These are phyloP conservation scores for Mikania micrantha DNA, from an alignment of 129 eudicot genomes.

Conservation along the genomic window DNA sequence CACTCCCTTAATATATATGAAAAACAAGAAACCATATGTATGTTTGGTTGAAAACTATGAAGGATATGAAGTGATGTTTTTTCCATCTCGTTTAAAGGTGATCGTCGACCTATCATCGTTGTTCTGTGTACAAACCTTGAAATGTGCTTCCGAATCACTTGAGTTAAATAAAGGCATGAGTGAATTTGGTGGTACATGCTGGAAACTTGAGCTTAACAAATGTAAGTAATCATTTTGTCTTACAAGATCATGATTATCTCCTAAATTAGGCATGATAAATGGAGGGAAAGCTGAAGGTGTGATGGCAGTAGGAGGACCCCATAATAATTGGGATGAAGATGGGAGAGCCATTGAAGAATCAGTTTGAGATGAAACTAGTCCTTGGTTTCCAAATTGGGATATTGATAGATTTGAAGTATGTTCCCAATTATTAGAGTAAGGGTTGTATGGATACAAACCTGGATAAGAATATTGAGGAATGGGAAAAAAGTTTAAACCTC, in stretches of 20 bases:
- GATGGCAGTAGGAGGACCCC: constrained; percentile 38
- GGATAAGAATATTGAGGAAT: constrained; percentile 35
- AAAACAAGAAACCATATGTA: constrained; percentile 24
- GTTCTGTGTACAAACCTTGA: constrained; percentile 28
- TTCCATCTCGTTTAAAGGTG: background rate
- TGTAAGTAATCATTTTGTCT: constrained; percentile 44
- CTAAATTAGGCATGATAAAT: constrained; percentile 23
- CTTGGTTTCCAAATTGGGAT: constrained; percentile 57
- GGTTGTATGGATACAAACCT: constrained; percentile 42
- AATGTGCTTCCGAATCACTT: constrained; percentile 31
- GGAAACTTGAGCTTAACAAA: constrained; percentile 40
- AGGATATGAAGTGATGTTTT: background rate
- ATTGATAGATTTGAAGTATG: constrained; percentile 57
- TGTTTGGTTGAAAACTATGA: constrained; percentile 14
- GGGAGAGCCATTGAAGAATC: constrained; percentile 33
- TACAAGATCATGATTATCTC: constrained; percentile 33
- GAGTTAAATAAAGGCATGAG: constrained; percentile 38
- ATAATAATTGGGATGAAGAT: constrained; percentile 42
- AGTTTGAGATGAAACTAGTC: constrained; percentile 37
- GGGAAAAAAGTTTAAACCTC: constrained; percentile 68
- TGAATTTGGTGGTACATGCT: constrained; percentile 34
- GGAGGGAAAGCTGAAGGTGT: constrained; percentile 37
- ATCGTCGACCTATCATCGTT: constrained; percentile 15
- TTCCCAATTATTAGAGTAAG: constrained; percentile 56
- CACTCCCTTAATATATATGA: constrained; percentile 13